Evolutionary conservation across 495 filamentous ascomycete species (phyloP), one percentile per base, ranked within the genome.

Genomic region (Tirmania nivea): DNA sequence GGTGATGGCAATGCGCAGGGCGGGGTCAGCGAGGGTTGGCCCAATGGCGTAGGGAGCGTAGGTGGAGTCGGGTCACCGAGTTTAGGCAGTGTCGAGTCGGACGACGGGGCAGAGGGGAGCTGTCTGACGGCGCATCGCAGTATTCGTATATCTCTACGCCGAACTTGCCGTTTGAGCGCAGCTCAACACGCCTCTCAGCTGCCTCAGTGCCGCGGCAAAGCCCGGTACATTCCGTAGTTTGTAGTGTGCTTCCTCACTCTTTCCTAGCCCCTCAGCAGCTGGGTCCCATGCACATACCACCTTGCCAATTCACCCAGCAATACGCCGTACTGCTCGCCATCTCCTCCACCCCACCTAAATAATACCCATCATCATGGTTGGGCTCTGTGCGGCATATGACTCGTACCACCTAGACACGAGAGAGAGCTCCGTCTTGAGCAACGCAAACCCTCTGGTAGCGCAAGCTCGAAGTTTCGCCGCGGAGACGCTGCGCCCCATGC

Each of bases 301-400:
- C 54, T 53, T 1, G 62, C 59, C 14, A 64, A 48, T 59, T 61
- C n/a, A 51, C 51, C 62, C 62, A 64, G 45, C 62, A 64, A 8
- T 54, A 51, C 8, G 64, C 61, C 1, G 61, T 61, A 4, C 62
- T 48, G 7, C 54, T 54, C 6, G 62, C 47, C 61, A 64, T 64
- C 45, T 64, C 61, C 16, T 57, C 49, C 10, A 64, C 58, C 1
- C 62, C 62, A 3, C 62, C 62, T 25, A 64, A 61, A 16, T 61
- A 53, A 48, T 64, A 64, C 39, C 37, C 50, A 35, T 64, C 62
- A 60, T 35, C 21, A 64, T 50, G 57, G 60, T 63, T 8, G 61
- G 61, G 8, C 61, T 60, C 20, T 58, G 52, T 1, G 48, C 25
- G 25, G 25, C 25, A 31, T 31, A 31, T 31, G 25, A 31, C 25